Base-by-base conservation (phyloP, 2,329 filamentous ascomycete genomes). In the Dactylellina parvicollis region DNA sequence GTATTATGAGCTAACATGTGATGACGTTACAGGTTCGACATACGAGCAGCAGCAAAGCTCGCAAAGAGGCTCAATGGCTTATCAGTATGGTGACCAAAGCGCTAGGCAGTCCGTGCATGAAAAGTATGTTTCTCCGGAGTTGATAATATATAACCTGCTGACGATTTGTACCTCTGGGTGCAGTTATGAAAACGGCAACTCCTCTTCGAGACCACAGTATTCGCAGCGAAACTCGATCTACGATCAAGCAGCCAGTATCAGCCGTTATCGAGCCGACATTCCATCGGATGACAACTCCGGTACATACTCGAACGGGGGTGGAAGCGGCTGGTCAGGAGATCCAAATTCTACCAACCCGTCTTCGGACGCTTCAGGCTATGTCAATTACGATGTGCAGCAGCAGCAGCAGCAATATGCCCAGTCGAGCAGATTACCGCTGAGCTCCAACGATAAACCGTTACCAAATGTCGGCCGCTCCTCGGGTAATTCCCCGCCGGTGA, bases 291-390 rank as follows among this genome's bases (percentile, higher is more conserved):
- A 61, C 3, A 50, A 69, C 22, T 69, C 62, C 32, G 66, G 66
- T 10, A 62, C 42, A 10, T 71, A 71, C 38, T 62, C 66, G 10
- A 62, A 56, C 18, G 64, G 64, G 34, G 69, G 32, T 18, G 69
- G 60, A 49, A 67, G 70, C 50, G 70, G 70, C 38, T 69, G 61
- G 62, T 67, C 62, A 26, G 57, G 64, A 24, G 70, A 74, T 28
- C 62, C 70, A 24, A 62, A 57, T 32, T 74, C 70, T 36, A 74
- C 70, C 12, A 74, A 74, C 18, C 70, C 70, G 5, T 74, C 70
- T 5, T 74, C 70, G 26, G 70, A 74, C 56, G 40, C 70, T 26
- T 69, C 70, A 5, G 44, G 38, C 9, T 74, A 61, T 14, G 54
- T 20, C 34, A 56, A 56, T 42, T 64, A 67, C 56, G 61, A 73